Evolutionary conservation across 2,329 filamentous ascomycete species (phyloP).

Genomic region (Claviceps spartinae): DNA sequence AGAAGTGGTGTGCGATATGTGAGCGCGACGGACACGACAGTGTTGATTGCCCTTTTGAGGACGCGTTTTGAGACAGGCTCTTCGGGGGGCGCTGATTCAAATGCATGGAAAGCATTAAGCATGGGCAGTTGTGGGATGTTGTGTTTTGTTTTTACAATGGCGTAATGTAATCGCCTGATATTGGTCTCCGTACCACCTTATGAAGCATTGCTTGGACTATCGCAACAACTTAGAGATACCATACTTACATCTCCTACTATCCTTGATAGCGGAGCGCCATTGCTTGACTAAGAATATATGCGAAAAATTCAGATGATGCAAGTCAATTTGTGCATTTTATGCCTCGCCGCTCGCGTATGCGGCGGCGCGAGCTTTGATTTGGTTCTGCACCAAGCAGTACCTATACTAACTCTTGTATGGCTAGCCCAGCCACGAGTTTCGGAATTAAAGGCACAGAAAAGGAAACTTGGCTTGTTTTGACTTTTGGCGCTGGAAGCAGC

Average conservation of each 20-base stretch:
- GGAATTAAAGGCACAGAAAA: too few species aligned
- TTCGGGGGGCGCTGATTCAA: neutral
- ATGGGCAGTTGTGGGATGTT: neutral
- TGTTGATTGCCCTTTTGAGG: slow-evolving; percentile 86
- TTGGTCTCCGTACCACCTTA: slow-evolving; percentile 8
- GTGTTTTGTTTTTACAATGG: slow-evolving; percentile 7
- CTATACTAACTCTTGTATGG: too few species aligned
- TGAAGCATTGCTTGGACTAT: slow-evolving; percentile 15
- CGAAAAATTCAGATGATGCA: slow-evolving; percentile 7
- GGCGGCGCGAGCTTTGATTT: neutral
- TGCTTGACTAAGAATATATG: slow-evolving; percentile 5
- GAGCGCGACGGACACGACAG: slow-evolving; percentile 95
- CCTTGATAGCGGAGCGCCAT: slow-evolving; percentile 8
- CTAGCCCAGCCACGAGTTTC: too few species aligned
- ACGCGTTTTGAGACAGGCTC: slow-evolving; percentile 40
- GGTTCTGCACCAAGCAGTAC: neutral
- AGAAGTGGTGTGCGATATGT: slow-evolving; percentile 94
- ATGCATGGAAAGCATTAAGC: neutral
- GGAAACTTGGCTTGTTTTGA: neutral
- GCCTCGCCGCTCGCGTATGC: neutral
- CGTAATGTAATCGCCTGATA: slow-evolving; percentile 9
- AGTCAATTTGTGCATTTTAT: neutral
- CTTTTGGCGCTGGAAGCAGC: neutral
- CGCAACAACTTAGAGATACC: slow-evolving; percentile 21
- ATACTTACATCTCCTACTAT: slow-evolving; percentile 11